These are phyloP conservation scores for Saprolegnia diclina DNA, from an alignment of 352 stramenopile species.

Conservation along the genomic window DNA sequence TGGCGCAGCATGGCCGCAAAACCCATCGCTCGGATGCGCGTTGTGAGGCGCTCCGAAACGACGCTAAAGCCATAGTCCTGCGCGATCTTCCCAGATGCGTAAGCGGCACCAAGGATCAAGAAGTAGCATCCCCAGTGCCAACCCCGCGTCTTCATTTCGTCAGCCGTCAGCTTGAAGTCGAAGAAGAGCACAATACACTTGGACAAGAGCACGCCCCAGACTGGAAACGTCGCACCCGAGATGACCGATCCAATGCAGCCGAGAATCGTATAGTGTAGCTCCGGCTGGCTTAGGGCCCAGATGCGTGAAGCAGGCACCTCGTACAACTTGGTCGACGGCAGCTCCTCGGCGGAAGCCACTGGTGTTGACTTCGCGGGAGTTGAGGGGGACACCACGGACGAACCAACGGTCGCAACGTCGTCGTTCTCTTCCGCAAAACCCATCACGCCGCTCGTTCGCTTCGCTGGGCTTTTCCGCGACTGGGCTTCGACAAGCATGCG, in stretches of 20 bases:
- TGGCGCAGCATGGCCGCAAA: constrained; percentile 62
- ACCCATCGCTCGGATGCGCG: constrained; percentile 37
- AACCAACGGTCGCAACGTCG: too few species aligned
- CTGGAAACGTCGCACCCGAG: constrained; percentile 42
- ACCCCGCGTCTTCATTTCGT: constrained; percentile 38
- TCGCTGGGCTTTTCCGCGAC: constrained; percentile 20
- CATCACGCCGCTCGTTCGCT: neutral
- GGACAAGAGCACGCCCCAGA: constrained; percentile 45
- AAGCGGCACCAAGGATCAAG: constrained; percentile 37
- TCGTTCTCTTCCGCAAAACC: neutral
- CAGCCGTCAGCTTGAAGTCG: constrained; percentile 34
- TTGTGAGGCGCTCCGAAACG: constrained; percentile 42
- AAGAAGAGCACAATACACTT: constrained; percentile 55
- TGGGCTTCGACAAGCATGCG: constrained; percentile 41
- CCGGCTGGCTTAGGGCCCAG: constrained; percentile 41
- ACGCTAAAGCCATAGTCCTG: constrained; percentile 55
- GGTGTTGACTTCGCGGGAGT: neutral
- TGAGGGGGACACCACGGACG: neutral
- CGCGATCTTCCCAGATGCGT: constrained; percentile 36
- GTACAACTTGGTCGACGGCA: constrained; percentile 8
- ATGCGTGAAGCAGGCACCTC: constrained; percentile 30
- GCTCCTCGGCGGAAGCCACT: neutral
- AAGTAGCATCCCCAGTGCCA: constrained; percentile 40
- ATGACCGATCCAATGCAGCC: constrained; percentile 38
- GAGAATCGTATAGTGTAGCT: constrained; percentile 45